Percentiles rank a stretch among this genome's conserved stretches.
Conservation (phyloP, 306 rosid species). For the Cicer pinnatifidum region DNA sequence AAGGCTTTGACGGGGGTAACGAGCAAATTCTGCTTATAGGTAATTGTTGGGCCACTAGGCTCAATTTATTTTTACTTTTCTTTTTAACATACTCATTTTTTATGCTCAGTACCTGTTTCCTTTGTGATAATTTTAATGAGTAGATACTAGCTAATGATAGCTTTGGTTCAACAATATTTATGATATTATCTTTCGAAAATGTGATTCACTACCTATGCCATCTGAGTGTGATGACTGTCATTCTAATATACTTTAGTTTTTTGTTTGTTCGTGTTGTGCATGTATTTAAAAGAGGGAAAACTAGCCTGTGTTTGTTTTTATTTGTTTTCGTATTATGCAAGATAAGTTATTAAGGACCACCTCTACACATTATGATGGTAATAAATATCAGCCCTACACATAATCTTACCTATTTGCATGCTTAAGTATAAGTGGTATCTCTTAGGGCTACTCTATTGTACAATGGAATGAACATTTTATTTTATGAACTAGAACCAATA, state of each 20-base stretch:
- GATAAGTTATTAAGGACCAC: slow-evolving; percentile 15
- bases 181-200: slow-evolving; percentile 24
- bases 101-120: slow-evolving; percentile 1
- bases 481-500: slow-evolving; percentile 8
- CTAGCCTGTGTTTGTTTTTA: slow-evolving; percentile 9
- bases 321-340: slow-evolving; percentile 19
- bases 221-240: slow-evolving; percentile 18
- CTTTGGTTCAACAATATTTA: slow-evolving; percentile 4
- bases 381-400: neutral
- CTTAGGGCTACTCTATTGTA: neutral
- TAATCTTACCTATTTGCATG: neutral
- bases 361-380: slow-evolving; percentile 10
- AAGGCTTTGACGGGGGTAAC: slow-evolving; percentile 84
- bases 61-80: slow-evolving; percentile 26
- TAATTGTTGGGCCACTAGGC: slow-evolving; percentile 44
- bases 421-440: neutral
- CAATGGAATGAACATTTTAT: slow-evolving; percentile 10
- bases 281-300: slow-evolving; percentile 16
- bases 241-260: neutral
- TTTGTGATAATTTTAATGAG: slow-evolving; percentile 4
- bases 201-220: slow-evolving; percentile 19
- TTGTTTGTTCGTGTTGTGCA: slow-evolving; percentile 19
- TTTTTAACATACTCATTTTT: neutral
- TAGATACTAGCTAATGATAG: neutral
- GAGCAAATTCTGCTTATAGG: slow-evolving; percentile 95